phyloP scores from a whole-genome alignment of 176 grass and related monocot genomes.

The Alloteropsis semialata region DNA sequence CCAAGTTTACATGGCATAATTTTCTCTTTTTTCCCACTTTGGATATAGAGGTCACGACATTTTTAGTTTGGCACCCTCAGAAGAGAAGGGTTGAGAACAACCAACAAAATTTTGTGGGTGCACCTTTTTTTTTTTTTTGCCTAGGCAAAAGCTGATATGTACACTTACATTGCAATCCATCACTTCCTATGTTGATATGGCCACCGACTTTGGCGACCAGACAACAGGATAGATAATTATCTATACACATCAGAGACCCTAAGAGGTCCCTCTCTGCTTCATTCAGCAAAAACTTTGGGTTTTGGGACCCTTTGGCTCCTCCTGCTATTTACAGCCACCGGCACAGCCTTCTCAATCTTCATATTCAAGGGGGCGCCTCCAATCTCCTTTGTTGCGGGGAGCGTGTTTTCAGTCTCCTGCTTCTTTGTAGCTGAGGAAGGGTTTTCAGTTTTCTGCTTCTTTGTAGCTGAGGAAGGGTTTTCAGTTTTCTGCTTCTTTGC shows the following conservation, averaged over 20 bases:
- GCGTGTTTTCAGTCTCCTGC: not conserved
- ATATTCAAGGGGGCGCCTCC: not conserved
- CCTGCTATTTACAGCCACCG: slow-evolving; percentile 45
- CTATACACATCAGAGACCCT: not conserved
- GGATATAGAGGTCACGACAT: not conserved
- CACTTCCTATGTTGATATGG: slow-evolving; percentile 1
- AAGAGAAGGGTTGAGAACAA: not conserved
- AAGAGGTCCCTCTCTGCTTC: not conserved
- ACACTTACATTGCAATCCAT: not conserved
- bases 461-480: not conserved
- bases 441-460: not conserved
- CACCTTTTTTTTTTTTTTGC: not conserved
- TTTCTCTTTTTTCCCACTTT: not conserved
- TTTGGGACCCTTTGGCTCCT: slow-evolving; percentile 49
- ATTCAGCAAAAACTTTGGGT: slow-evolving; percentile 34
- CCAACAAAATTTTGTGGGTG: not conserved
- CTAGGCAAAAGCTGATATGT: slow-evolving; percentile 18
- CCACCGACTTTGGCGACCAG: not conserved
- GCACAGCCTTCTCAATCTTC: slow-evolving; percentile 31
- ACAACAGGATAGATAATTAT: not conserved
- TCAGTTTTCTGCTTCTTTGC: not conserved
- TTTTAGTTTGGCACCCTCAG: not conserved
- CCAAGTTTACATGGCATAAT: not conserved
- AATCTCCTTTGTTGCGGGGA: not conserved
- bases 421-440: slow-evolving; percentile 5